Evolutionary conservation across 2,329 filamentous ascomycete species (phyloP), one percentile per base, ranked within the genome.

Genomic region (Exophiala phaeomuriformis): DNA sequence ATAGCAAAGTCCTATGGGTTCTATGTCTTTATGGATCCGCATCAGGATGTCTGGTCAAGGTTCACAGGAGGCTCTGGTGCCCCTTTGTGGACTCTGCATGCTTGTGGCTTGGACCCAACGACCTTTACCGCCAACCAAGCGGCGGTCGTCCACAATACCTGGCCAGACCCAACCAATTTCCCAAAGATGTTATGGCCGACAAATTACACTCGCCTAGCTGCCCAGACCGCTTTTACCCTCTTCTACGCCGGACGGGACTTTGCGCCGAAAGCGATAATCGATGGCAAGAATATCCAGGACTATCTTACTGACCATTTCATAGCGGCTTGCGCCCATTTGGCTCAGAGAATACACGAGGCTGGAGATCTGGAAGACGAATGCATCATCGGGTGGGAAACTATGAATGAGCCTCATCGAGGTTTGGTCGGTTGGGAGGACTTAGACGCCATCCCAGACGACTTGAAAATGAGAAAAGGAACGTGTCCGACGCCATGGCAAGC

Each of bases 181-280:
- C 93, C 93, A 28, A 97, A 96, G 73, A 98, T 98, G 94, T 91
- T 97, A 53, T 98, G 93, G 93, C 90, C 91, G 10, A 97, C 94
- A 48, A 98, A 98, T 68, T 98, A 98, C 70, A 86, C 83, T 57
- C 82, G 93, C 28, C 76, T 97, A 47, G 90, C 86, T 2, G 87
- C 85, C 47, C 88, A 90, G 61, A 90, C 89, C 43, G 89, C 97
- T 62, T 97, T 96, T 68, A 95, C 91, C 0, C 73, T 97, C 48
- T 98, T 95, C 73, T 98, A 94, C 68, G 90, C 80, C 5, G 93
- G 93, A 35, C 82, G 77, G 59, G 88, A 94, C 64, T 97, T 96
- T 74, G 88, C 93, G 1, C 94, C 94, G 2, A 96, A 95, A 65
- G 95, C 91, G 62, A 86, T 96, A 61, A 91, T 98, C 52, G 84